Evolutionary conservation across 108 stramenopile genomes (phyloP).

Genomic region (Cylindrotheca fusiformis): DNA sequence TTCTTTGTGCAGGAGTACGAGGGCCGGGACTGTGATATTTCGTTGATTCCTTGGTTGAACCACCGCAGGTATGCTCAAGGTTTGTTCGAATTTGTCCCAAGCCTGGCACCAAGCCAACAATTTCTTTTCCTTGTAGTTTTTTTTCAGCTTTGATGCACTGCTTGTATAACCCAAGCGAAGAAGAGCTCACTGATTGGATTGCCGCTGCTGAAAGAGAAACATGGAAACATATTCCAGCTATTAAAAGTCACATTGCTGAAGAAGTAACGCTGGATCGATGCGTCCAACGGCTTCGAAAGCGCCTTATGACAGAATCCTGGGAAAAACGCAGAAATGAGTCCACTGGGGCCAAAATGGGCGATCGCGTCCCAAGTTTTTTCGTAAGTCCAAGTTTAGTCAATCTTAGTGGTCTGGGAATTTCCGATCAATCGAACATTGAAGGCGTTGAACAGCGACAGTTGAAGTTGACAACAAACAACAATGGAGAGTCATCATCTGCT

Average conservation of each 20-base stretch:
- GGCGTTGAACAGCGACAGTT: conserved; percentile 7
- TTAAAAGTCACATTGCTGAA: conserved; percentile 86
- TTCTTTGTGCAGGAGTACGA: conserved; percentile 94
- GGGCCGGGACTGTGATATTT: conserved; percentile 94
- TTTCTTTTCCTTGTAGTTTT: conserved; percentile 19
- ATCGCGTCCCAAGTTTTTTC: conserved; percentile 75
- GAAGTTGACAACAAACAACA: background rate
- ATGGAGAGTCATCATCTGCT: background rate
- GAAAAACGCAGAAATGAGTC: conserved; percentile 36
- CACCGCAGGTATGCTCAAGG: conserved; percentile 37
- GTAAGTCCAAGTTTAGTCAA: conserved; percentile 79
- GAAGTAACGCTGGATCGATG: conserved; percentile 84
- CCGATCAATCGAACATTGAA: conserved; percentile 49
- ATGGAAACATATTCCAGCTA: conserved; percentile 82
- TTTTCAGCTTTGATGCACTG: conserved; percentile 62
- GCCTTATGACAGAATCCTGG: conserved; percentile 64
- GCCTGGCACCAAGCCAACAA: conserved; percentile 11
- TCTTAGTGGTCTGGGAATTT: conserved; percentile 66
- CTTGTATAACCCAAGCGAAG: conserved; percentile 86
- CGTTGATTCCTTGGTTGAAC: conserved; percentile 90
- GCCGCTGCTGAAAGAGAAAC: conserved; percentile 83
- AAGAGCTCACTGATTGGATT: conserved; percentile 81
- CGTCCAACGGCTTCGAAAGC: conserved; percentile 79
- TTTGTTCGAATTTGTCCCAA: background rate
- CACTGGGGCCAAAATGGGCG: conserved; percentile 33